Evolutionary conservation across 495 filamentous ascomycete species (phyloP).

Genomic region (Aspergillus asperescens): DNA sequence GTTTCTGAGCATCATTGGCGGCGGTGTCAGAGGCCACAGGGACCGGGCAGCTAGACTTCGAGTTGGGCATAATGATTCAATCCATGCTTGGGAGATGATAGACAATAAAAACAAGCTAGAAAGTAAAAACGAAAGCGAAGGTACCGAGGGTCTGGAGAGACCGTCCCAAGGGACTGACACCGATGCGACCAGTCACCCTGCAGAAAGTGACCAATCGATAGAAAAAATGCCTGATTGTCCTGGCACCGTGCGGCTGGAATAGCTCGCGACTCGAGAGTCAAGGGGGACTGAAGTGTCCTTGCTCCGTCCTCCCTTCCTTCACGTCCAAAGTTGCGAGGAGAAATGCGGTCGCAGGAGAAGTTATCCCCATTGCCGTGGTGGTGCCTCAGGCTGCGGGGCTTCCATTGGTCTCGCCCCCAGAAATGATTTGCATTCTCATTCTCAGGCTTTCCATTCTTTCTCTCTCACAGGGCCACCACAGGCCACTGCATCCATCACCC

Average conservation of each 20-base stretch:
- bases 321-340: background rate
- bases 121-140: background rate
- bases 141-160: background rate
- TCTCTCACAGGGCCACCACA: too few relatives aligned
- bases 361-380: background rate
- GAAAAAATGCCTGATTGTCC: background rate
- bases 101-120: background rate
- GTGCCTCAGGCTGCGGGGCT: background rate
- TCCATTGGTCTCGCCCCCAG: background rate
- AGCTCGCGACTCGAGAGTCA: too few relatives aligned
- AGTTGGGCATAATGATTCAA: conserved; percentile 18
- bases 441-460: too few relatives aligned
- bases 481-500: too few relatives aligned
- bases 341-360: background rate
- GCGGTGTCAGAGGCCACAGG: conserved; percentile 16
- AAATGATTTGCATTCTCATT: conserved; percentile 1
- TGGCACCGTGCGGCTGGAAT: background rate
- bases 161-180: background rate
- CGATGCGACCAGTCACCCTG: background rate
- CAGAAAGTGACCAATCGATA: background rate
- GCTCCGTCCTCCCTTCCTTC: too few relatives aligned
- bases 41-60: conserved; percentile 18
- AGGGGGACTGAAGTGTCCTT: background rate
- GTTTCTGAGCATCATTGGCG: conserved; percentile 13
- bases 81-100: conserved; percentile 11